These are phyloP conservation scores for Neonectria sp. DNA, from an alignment of 2,329 filamentous ascomycete genomes.

Conservation along the genomic window DNA sequence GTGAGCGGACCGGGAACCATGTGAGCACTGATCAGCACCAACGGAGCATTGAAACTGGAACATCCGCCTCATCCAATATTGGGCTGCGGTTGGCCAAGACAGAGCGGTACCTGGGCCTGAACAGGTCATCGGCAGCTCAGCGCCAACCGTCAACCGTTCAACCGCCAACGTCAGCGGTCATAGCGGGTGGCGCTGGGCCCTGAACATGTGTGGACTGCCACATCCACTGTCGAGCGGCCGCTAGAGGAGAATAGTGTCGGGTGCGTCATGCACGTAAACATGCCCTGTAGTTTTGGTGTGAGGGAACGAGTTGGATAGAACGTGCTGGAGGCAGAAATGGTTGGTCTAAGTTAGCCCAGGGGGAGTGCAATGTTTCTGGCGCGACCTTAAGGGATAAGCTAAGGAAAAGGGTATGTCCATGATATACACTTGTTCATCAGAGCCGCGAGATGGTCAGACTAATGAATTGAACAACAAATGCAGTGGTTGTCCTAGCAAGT, in stretches of 20 bases:
- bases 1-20: background rate
- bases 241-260: background rate
- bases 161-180: background rate
- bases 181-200: constrained; percentile 4
- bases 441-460: no score
- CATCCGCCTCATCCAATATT: background rate
- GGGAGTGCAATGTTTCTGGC: background rate
- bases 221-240: constrained; percentile 3
- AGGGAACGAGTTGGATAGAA: background rate
- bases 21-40: constrained; percentile 6
- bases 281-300: background rate
- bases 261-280: background rate
- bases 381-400: background rate
- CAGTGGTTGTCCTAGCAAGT: no score
- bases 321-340: background rate
- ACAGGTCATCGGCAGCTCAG: background rate
- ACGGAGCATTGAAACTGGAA: background rate
- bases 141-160: background rate
- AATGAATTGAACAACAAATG: no score
- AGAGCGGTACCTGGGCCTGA: background rate
- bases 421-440: no score
- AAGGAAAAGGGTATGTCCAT: background rate
- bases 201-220: background rate
- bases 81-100: constrained; percentile 7
- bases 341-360: no score